Evolutionary conservation across 176 grass and related monocot species (phyloP), one percentile per base, ranked within the genome.

Genomic region (Raddia distichophylla): DNA sequence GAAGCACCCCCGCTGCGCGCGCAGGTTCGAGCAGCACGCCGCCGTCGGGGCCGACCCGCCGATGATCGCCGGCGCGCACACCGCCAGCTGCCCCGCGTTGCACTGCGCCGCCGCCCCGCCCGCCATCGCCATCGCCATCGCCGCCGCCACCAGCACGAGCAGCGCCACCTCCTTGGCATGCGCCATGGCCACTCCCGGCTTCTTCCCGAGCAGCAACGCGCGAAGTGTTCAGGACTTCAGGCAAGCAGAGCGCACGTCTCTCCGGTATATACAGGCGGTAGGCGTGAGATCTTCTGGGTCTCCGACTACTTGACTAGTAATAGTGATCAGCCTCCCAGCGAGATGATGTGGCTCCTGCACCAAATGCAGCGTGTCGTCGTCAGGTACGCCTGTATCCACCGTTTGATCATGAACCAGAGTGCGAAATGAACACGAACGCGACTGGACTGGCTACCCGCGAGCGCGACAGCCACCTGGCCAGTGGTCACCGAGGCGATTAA

Each of bases 11-110:
- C 17, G 10, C 88, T 86, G 87, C 18, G 50, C 51, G 20, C 51
- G 58, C 73, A 90, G 88, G 59, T 8, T 85, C n/a, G 73, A 19
- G 88, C 88, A 86, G 83, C 83, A 86, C 66, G 66, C 0, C 43
- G 7, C 49, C 60, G 78, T 10, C 32, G 88, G 88, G 73, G n/a
- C 0, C 49, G 50, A 0, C 32, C 88, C 88, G 51, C 42, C 3
- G 33, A 78, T 0, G 78, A 90, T 60, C 33, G 83, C 82, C 43
- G 40, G 40, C 19, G 83, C 78, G 88, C 87, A 86, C 59, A 37
- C 50, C 64, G 20, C 59, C n/a, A 89, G 83, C 32, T 0, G 7
- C 18, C 6, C 13, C 14, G 58, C 57, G 87, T 73, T n/a, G 87
- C 83, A 89, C 59, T 63, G 71, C 42, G 82, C 87, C 71, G 71